Evolutionary conservation across 2,329 filamentous ascomycete genomes (phyloP).

Genomic region (Fusarium heterosporum): DNA sequence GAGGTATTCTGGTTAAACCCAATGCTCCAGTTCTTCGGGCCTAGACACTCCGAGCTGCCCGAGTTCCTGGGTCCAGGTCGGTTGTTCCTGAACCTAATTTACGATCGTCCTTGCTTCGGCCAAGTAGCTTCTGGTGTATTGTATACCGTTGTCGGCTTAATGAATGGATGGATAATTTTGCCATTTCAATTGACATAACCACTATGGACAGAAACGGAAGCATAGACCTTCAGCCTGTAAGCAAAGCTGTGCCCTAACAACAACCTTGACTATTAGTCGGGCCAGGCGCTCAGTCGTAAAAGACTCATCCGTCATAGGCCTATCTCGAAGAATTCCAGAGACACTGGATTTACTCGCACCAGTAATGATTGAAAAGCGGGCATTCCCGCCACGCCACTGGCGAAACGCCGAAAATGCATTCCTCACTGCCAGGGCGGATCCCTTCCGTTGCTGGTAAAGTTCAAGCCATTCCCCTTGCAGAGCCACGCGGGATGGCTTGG

Average conservation of each 20-base stretch:
- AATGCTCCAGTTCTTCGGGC: neutral
- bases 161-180: neutral
- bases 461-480: neutral
- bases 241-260: neutral
- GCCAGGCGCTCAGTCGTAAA: neutral
- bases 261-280: neutral
- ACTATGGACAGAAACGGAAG: neutral
- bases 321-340: neutral
- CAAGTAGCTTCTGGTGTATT: neutral
- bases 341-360: neutral
- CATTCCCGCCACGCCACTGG: neutral
- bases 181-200: neutral
- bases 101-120: neutral
- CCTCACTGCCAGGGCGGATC: neutral
- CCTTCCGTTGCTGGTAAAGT: neutral
- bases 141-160: neutral
- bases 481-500: neutral
- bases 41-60: neutral
- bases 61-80: neutral
- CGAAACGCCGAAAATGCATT: neutral
- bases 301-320: neutral
- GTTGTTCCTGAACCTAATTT: neutral
- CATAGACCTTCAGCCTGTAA: neutral
- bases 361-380: neutral
- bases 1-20: conserved; percentile 7